Conservation (phyloP, 768 basidiomycete species). For the Butyriboletus loyo region DNA sequence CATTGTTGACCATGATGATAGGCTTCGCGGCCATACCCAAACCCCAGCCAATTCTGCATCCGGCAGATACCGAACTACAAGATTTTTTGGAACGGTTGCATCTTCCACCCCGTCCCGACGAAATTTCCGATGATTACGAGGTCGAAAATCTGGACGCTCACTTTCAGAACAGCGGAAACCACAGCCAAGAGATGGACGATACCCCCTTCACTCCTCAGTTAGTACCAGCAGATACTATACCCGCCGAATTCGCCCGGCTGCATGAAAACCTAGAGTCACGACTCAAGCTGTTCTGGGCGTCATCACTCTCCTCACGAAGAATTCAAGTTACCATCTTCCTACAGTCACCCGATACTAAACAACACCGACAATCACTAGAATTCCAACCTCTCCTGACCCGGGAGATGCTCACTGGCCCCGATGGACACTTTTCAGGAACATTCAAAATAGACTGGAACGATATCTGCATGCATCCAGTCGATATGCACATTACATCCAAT, state of each 20-base stretch:
- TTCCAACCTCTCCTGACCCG: slow-evolving; percentile 46
- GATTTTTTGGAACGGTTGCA: slow-evolving; percentile 30
- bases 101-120: slow-evolving; percentile 56
- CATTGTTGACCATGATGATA: slow-evolving; percentile 26
- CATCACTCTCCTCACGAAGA: slow-evolving; percentile 59
- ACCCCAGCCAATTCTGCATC: slow-evolving; percentile 31
- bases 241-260: slow-evolving; percentile 45
- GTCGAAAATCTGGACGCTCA: slow-evolving; percentile 53
- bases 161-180: slow-evolving; percentile 34
- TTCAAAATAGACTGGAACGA: slow-evolving; percentile 68
- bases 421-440: slow-evolving; percentile 71
- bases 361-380: slow-evolving; percentile 27
- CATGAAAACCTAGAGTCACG: slow-evolving; percentile 77
- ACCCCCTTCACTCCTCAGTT: slow-evolving; percentile 12
- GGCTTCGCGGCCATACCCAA: slow-evolving; percentile 77
- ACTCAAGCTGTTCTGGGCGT: slow-evolving; percentile 78
- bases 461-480: slow-evolving; percentile 58
- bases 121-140: slow-evolving; percentile 59
- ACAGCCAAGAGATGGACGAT: slow-evolving; percentile 22
- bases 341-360: slow-evolving; percentile 16
- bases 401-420: slow-evolving; percentile 55
- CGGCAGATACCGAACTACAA: slow-evolving; percentile 27
- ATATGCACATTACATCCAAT: slow-evolving; percentile 55
- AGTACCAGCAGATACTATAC: slow-evolving; percentile 20
- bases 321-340: slow-evolving; percentile 64